Evolutionary conservation across 2,329 filamentous ascomycete species (phyloP).

Genomic region (Colletotrichum acutatum): DNA sequence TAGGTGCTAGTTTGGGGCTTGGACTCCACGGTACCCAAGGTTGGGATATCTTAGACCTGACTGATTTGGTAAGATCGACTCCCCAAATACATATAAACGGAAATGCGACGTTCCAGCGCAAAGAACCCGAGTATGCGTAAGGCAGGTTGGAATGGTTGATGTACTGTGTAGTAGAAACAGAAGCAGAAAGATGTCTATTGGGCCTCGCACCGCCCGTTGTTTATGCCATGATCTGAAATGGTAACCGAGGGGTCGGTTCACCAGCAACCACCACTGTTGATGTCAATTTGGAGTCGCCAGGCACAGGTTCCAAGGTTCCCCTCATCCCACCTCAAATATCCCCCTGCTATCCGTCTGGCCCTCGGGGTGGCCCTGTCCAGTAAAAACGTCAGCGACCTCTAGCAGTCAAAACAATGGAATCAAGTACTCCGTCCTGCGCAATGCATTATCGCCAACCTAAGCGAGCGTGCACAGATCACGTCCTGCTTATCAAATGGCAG

Average conservation of each 20-base stretch:
- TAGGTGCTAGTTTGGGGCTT: not conserved
- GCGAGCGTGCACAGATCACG: not conserved
- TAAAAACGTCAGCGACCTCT: slow-evolving; percentile 20
- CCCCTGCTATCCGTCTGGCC: not conserved
- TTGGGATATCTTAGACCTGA: no score
- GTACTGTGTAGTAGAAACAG: not conserved
- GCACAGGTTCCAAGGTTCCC: not conserved
- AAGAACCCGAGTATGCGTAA: no score
- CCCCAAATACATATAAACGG: not conserved
- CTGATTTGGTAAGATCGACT: not conserved
- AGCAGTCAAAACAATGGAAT: slow-evolving; percentile 8
- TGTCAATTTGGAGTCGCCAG: slow-evolving; percentile 1
- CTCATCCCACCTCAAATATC: not conserved
- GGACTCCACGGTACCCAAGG: no score
- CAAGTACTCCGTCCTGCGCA: not conserved
- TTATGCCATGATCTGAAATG: slow-evolving; percentile 2
- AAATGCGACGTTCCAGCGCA: not conserved
- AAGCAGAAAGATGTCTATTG: not conserved
- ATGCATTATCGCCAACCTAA: not conserved
- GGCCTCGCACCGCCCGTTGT: not conserved
- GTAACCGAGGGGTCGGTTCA: slow-evolving; percentile 28
- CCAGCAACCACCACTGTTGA: slow-evolving; percentile 31
- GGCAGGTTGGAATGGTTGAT: no score
- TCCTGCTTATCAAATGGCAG: not conserved
- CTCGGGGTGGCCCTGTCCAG: slow-evolving; percentile 15